Base-by-base conservation (phyloP, 495 filamentous ascomycete genomes). In the Pseudevernia furfuracea region DNA sequence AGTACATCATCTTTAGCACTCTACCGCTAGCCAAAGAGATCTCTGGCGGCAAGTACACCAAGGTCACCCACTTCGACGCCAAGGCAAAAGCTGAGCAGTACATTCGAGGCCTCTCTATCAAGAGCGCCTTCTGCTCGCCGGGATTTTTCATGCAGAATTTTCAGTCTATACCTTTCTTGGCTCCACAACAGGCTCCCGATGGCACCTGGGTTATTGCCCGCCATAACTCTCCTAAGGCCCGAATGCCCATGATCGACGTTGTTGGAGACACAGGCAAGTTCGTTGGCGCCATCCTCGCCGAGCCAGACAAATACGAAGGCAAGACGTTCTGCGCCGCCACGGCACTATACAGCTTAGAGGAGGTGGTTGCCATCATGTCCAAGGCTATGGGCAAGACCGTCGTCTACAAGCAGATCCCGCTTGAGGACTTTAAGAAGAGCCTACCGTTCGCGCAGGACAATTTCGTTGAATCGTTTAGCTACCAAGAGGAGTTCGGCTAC, bases 1-100 rank as follows among this genome's bases (percentile, higher is more conserved):
- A 76, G 46, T 77, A 79, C 65, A 60, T 84, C 66, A 82, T 85
- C 66, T 84, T 77, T 72, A 80, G 77, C 70, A 79, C 77, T 0
- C 68, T 77, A 2, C 74, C 77, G n/a, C 52, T 68, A 34, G 66
- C 69, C 39, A 71, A 19, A 1, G 60, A 73, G 37, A 68, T 78
- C 36, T 77, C 77, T 28, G 68, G 70, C 30, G 76, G 76, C 38
- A 75, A 75, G 65, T 76, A 74, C 56, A 70, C 67, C 39, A 46
- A 64, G n/a, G 69, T 73, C 12, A 61, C 49, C 25, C 69, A 67
- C 41, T 74, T 75, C 53, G 76, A 78, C 49, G 64, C 71, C 56
- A 81, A 82, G 64, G 78, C 73, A 25, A 67, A 69, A 21, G 70
- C 71, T 11, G 79, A 81, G 64, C 56, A 72, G 32, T 78, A 81